Evolutionary conservation across 2,329 filamentous ascomycete species (phyloP).

Genomic region (Monilinia fructigena): DNA sequence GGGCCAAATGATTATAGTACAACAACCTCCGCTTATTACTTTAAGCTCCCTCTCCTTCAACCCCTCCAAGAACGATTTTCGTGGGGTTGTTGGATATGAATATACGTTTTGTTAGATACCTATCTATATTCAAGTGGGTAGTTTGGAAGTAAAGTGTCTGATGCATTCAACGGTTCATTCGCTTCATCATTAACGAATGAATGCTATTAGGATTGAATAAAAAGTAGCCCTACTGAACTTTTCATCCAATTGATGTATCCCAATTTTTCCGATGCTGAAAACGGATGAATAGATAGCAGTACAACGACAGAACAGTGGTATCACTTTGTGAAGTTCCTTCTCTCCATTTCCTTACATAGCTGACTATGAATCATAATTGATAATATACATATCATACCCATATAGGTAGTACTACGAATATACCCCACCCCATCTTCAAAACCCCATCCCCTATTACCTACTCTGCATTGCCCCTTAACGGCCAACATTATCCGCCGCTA

Average conservation of each 20-base stretch:
- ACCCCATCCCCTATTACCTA: background rate
- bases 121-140: background rate
- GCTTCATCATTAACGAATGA: too few relatives aligned
- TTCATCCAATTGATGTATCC: background rate
- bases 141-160: too few relatives aligned
- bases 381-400: background rate
- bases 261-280: background rate
- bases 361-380: background rate
- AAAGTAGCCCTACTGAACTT: background rate
- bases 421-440: background rate
- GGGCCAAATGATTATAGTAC: too few relatives aligned
- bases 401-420: background rate
- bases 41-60: too few relatives aligned
- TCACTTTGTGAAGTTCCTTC: background rate
- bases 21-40: too few relatives aligned
- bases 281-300: background rate
- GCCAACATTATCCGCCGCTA: conserved; percentile 76
- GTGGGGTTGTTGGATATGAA: background rate
- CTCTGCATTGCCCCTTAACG: conserved; percentile 54
- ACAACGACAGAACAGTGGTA: background rate
- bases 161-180: too few relatives aligned
- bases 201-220: background rate
- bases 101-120: background rate
- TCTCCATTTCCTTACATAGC: background rate
- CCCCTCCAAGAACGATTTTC: background rate